Conservation (phyloP, 805 yeast species). For the Metschnikowia peoriensis region DNA sequence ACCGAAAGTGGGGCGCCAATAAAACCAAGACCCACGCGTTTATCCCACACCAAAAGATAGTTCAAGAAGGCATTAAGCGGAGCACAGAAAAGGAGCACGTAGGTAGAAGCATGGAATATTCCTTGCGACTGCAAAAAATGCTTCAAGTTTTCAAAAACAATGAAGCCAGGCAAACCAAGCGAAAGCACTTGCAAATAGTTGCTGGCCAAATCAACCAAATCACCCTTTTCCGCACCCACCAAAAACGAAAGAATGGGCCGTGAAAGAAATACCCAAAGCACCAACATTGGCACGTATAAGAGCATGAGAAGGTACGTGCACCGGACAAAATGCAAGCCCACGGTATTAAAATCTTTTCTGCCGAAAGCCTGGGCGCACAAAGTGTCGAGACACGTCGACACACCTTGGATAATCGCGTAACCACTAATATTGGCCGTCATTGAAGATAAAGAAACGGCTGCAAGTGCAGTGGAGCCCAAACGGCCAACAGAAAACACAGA, state of each 20-base stretch:
- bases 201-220: slow-evolving; percentile 50
- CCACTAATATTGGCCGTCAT: slow-evolving; percentile 81
- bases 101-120: slow-evolving; percentile 76
- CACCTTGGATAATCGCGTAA: slow-evolving; percentile 71
- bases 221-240: slow-evolving; percentile 25
- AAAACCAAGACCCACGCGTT: slow-evolving; percentile 56
- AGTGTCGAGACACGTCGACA: slow-evolving; percentile 77
- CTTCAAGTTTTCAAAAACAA: slow-evolving; percentile 68
- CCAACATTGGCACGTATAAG: slow-evolving; percentile 53
- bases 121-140: slow-evolving; percentile 77
- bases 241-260: slow-evolving; percentile 42
- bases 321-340: slow-evolving; percentile 67
- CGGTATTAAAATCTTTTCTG: slow-evolving; percentile 58
- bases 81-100: slow-evolving; percentile 66
- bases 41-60: slow-evolving; percentile 67
- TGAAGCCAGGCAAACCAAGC: slow-evolving; percentile 72
- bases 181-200: slow-evolving; percentile 53
- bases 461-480: slow-evolving; percentile 66
- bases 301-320: slow-evolving; percentile 57
- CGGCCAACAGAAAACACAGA: slow-evolving; percentile 77
- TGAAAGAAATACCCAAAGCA: slow-evolving; percentile 61
- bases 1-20: slow-evolving; percentile 78
- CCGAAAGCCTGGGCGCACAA: slow-evolving; percentile 79
- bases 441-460: slow-evolving; percentile 71
- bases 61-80: slow-evolving; percentile 70